Percentiles rank a stretch among this genome's conserved stretches.
Evolutionary conservation across 768 basidiomycete species (phyloP).

Genomic region (Thelephora aurantiotincta): DNA sequence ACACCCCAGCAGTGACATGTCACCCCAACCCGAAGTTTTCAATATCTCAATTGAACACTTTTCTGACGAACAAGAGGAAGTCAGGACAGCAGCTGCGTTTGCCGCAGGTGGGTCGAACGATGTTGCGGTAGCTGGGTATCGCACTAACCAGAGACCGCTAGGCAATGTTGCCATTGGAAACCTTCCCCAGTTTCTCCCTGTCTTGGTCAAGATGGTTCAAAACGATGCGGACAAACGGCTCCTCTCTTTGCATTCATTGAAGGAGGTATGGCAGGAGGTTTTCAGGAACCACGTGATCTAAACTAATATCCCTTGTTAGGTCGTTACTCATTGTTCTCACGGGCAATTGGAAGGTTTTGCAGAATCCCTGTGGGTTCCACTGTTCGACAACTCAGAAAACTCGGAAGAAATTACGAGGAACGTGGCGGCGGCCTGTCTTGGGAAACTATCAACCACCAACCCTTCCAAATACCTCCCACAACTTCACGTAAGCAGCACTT

Average conservation of each 20-base stretch:
- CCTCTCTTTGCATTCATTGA: conserved; percentile 81
- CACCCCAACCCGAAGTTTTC: conserved; percentile 69
- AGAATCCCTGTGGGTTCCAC: conserved; percentile 80
- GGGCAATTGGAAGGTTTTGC: conserved; percentile 78
- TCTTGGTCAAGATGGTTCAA: conserved; percentile 67
- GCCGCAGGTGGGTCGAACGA: conserved; percentile 51
- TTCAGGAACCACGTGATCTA: neutral
- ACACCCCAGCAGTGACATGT: conserved; percentile 60
- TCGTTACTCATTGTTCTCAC: conserved; percentile 82
- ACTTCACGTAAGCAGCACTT: conserved; percentile 48
- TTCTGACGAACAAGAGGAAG: conserved; percentile 66
- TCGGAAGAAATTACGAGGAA: conserved; percentile 88
- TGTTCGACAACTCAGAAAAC: conserved; percentile 83
- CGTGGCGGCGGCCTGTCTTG: conserved; percentile 91
- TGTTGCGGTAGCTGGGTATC: neutral
- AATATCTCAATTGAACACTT: conserved; percentile 60
- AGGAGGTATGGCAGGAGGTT: conserved; percentile 45
- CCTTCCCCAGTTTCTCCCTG: conserved; percentile 72
- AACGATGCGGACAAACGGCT: conserved; percentile 67
- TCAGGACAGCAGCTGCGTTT: conserved; percentile 85
- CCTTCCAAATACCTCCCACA: conserved; percentile 87
- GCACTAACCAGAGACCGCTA: conserved; percentile 12
- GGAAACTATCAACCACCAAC: conserved; percentile 86
- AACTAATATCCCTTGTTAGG: conserved; percentile 26
- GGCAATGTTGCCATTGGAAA: conserved; percentile 96